phyloP scores from a whole-genome alignment of 805 yeast species.

The Myxozyma neglecta region DNA sequence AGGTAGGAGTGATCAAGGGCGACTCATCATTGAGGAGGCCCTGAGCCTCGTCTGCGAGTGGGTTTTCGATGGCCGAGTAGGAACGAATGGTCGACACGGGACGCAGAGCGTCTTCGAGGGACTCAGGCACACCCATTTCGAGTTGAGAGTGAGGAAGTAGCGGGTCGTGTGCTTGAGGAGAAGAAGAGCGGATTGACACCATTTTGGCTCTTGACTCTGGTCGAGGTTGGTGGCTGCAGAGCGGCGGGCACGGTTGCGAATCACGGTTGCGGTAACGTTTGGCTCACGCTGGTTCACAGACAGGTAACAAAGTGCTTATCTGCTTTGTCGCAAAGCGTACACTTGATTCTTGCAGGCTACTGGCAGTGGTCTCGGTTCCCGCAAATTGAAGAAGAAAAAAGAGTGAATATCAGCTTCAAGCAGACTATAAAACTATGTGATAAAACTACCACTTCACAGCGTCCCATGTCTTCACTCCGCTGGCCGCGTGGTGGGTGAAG shows the following conservation, averaged over 20 bases:
- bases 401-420: no score
- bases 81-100: conserved; percentile 22
- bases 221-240: conserved; percentile 1
- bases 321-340: not conserved
- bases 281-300: not conserved
- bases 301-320: not conserved
- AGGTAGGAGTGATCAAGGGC: conserved; percentile 24
- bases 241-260: conserved; percentile 3
- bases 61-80: conserved; percentile 23
- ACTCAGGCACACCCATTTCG: conserved; percentile 23
- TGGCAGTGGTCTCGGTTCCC: no score
- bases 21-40: conserved; percentile 22
- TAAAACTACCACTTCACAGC: no score
- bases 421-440: no score
- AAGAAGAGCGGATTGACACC: conserved; percentile 3
- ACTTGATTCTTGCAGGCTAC: no score
- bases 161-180: conserved; percentile 14
- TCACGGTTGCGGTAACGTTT: not conserved
- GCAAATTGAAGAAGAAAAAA: no score
- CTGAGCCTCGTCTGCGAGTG: conserved; percentile 20
- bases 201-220: conserved; percentile 3
- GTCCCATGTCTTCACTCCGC: not conserved
- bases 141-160: conserved; percentile 2
- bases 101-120: conserved; percentile 4
- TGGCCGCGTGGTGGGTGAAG: not conserved